Evolutionary conservation across 116 monocot species (phyloP).

Genomic region (Iris pallida): DNA sequence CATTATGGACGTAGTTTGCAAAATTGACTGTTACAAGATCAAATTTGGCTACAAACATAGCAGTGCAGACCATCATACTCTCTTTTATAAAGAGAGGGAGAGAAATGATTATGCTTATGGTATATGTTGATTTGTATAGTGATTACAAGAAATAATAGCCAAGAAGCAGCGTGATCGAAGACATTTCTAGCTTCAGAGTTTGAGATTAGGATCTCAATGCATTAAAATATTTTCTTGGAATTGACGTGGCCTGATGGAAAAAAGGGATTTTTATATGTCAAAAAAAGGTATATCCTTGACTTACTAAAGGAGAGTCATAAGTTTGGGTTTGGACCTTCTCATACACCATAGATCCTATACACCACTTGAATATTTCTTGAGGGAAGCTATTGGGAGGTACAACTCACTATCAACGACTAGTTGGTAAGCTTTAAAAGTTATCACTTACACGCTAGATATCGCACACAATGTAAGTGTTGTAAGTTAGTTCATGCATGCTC

Average conservation of each 20-base stretch:
- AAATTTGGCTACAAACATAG: background rate
- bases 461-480: background rate
- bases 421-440: background rate
- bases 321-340: background rate
- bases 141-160: no score
- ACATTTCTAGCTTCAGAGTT: background rate
- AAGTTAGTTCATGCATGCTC: slow-evolving; percentile 1
- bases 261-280: background rate
- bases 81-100: background rate
- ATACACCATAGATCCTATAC: background rate
- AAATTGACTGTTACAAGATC: no score
- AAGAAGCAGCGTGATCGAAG: background rate
- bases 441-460: slow-evolving; percentile 1
- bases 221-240: no score
- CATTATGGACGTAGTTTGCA: no score
- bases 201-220: background rate
- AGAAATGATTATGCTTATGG: slow-evolving; percentile 1
- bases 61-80: no score
- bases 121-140: no score
- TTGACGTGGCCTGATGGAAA: background rate
- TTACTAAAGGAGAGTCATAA: slow-evolving; percentile 3
- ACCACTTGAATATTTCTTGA: background rate
- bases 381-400: background rate
- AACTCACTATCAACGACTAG: background rate
- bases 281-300: no score